Conservation (phyloP, 495 filamentous ascomycete species). For the Cairneyella variabilis region DNA sequence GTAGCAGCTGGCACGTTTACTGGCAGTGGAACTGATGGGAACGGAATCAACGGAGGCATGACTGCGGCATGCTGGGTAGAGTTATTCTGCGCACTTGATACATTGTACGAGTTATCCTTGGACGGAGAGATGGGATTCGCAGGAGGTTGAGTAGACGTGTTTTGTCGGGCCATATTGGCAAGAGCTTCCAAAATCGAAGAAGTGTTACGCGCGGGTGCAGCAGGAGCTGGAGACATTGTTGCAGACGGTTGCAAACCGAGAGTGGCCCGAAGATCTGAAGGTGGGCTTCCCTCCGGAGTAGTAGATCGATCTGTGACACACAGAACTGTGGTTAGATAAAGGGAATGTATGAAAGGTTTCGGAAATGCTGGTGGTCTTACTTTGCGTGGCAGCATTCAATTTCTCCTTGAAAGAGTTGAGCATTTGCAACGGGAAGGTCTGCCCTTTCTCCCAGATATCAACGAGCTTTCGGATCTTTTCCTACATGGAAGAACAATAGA, state of each 20-base stretch:
- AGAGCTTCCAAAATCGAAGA: slow-evolving; percentile 76
- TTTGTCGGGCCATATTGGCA: slow-evolving; percentile 82
- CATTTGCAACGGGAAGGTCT: slow-evolving; percentile 82
- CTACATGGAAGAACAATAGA: slow-evolving; percentile 49
- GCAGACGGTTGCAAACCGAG: slow-evolving; percentile 35
- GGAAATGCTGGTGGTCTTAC: slow-evolving; percentile 22
- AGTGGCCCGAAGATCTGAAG: slow-evolving; percentile 47
- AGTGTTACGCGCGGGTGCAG: slow-evolving; percentile 50
- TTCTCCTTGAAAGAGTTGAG: slow-evolving; percentile 84
- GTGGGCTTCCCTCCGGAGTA: slow-evolving; percentile 76
- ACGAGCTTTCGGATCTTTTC: slow-evolving; percentile 95
- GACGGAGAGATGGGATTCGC: slow-evolving; percentile 46
- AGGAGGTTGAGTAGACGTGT: slow-evolving; percentile 58
- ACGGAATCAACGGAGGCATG: slow-evolving; percentile 25
- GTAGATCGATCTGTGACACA: slow-evolving; percentile 55
- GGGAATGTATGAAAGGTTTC: background rate
- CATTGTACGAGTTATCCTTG: slow-evolving; percentile 49
- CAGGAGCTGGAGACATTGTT: slow-evolving; percentile 26
- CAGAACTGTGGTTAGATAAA: slow-evolving; percentile 31
- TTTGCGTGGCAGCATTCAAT: slow-evolving; percentile 53
- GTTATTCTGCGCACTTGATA: slow-evolving; percentile 47
- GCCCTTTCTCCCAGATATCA: slow-evolving; percentile 96
- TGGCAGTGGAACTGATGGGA: slow-evolving; percentile 29
- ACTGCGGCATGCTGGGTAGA: slow-evolving; percentile 27
- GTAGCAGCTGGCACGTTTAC: slow-evolving; percentile 58